Conservation (phyloP, 768 basidiomycete species). For the Kwoniella sp. region DNA sequence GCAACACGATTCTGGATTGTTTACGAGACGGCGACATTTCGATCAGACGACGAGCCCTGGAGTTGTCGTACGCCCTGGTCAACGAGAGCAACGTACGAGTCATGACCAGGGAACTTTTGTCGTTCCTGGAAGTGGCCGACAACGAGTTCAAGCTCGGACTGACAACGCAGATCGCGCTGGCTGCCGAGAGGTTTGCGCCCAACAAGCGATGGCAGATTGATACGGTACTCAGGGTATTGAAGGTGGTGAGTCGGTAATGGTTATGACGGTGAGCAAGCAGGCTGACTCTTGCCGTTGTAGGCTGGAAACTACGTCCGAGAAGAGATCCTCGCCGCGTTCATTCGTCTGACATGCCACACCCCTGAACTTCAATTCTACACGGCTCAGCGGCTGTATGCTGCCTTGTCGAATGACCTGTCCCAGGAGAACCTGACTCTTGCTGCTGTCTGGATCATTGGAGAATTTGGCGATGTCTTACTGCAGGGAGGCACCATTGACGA, state of each 20-base stretch:
- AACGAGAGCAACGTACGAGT: constrained; percentile 91
- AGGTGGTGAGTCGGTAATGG: constrained; percentile 61
- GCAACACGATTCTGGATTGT: constrained; percentile 98
- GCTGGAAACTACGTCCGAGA: constrained; percentile 97
- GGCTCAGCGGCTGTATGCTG: constrained; percentile 79
- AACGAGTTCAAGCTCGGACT: constrained; percentile 98
- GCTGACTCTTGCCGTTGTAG: constrained; percentile 51
- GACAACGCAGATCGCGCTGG: constrained; percentile 94
- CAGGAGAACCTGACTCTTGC: constrained; percentile 92
- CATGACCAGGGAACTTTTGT: constrained; percentile 83
- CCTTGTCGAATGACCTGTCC: constrained; percentile 84
- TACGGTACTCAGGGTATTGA: constrained; percentile 85
- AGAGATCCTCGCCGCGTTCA: constrained; percentile 90
- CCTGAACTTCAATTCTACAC: constrained; percentile 96
- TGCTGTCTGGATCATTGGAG: constrained; percentile 92
- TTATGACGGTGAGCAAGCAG: not conserved
- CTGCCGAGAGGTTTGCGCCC: constrained; percentile 92
- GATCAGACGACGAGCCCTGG: constrained; percentile 90
- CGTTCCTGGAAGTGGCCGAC: constrained; percentile 96
- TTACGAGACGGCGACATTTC: constrained; percentile 98
- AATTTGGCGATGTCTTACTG: constrained; percentile 85
- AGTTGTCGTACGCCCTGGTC: constrained; percentile 93
- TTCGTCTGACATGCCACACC: constrained; percentile 91
- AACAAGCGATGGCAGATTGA: constrained; percentile 99
- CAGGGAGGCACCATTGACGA: constrained; percentile 78